Evolutionary conservation across 2,329 filamentous ascomycete species (phyloP).

Genomic region (Arachnopeziza araneosa): DNA sequence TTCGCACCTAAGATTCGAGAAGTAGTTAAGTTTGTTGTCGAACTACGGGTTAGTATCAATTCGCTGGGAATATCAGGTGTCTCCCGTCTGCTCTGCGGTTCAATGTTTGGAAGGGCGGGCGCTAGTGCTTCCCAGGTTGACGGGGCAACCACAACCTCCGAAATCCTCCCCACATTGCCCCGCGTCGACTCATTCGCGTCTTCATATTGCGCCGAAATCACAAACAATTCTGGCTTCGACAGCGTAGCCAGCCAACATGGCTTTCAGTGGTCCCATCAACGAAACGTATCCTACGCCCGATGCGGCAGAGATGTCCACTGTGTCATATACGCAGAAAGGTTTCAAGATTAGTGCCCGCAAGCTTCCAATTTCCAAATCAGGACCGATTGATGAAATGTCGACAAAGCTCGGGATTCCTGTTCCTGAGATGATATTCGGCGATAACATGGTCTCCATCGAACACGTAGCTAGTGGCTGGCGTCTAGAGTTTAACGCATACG

Average conservation of each 20-base stretch:
- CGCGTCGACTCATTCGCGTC: not conserved
- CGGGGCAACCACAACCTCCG: not conserved
- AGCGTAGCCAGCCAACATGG: slow-evolving; percentile 17
- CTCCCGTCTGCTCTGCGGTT: not conserved
- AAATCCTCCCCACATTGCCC: not conserved
- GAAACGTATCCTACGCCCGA: slow-evolving; percentile 51
- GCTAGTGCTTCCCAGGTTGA: not conserved
- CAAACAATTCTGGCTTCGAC: not conserved
- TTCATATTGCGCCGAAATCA: not conserved
- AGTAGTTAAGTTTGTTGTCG: not conserved
- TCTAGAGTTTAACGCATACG: slow-evolving; percentile 76
- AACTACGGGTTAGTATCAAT: not conserved
- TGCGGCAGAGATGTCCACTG: slow-evolving; percentile 49
- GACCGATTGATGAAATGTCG: slow-evolving; percentile 81
- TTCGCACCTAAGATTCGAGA: not conserved
- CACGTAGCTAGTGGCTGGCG: slow-evolving; percentile 73
- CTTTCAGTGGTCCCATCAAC: slow-evolving; percentile 33
- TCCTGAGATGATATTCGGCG: slow-evolving; percentile 99
- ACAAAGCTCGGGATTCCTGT: slow-evolving; percentile 75
- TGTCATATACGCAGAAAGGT: slow-evolving; percentile 51
- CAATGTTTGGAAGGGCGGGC: not conserved
- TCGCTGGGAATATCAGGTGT: not conserved
- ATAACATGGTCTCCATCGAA: slow-evolving; percentile 75
- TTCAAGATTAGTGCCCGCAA: slow-evolving; percentile 81
- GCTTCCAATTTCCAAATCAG: slow-evolving; percentile 89